Conservation (phyloP, 768 basidiomycete species). For the Hygrophorus pudorinus region DNA sequence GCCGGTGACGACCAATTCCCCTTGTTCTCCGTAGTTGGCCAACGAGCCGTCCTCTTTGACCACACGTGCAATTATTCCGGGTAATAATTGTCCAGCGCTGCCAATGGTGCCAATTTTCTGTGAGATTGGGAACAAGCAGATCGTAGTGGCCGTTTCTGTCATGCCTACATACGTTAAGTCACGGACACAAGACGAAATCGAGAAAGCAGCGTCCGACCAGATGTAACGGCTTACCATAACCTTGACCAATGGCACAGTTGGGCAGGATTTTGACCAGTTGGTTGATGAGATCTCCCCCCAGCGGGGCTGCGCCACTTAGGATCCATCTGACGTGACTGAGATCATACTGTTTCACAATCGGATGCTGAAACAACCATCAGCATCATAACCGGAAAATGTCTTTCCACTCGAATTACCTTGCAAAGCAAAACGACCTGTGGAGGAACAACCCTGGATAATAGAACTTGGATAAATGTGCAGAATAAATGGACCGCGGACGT, state of each 20-base stretch:
- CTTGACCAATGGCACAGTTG: slow-evolving; percentile 45
- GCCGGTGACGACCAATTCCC: slow-evolving; percentile 48
- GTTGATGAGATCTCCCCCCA: slow-evolving; percentile 42
- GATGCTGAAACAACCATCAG: slow-evolving; percentile 27
- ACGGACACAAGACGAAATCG: slow-evolving; percentile 26
- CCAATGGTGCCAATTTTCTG: slow-evolving; percentile 43
- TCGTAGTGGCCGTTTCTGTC: slow-evolving; percentile 53
- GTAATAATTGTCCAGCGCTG: slow-evolving; percentile 46
- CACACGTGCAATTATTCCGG: slow-evolving; percentile 45
- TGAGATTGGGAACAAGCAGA: slow-evolving; percentile 37
- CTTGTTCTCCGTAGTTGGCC: slow-evolving; percentile 45
- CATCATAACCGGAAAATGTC: not conserved
- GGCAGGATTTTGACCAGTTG: slow-evolving; percentile 42
- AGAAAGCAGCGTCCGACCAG: slow-evolving; percentile 18
- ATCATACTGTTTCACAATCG: slow-evolving; percentile 40
- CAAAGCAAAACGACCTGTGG: slow-evolving; percentile 48
- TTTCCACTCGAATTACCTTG: slow-evolving; percentile 28
- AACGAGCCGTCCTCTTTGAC: slow-evolving; percentile 48
- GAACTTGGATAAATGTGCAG: slow-evolving; percentile 24
- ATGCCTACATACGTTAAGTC: slow-evolving; percentile 32
- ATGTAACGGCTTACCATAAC: slow-evolving; percentile 31
- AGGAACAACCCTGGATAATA: slow-evolving; percentile 36
- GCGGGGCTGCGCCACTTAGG: slow-evolving; percentile 50
- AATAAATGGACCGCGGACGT: slow-evolving; percentile 42
- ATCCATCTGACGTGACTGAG: slow-evolving; percentile 34